These are phyloP conservation scores for Suillus alpinus DNA, from an alignment of 768 basidiomycete species.

Conservation along the genomic window DNA sequence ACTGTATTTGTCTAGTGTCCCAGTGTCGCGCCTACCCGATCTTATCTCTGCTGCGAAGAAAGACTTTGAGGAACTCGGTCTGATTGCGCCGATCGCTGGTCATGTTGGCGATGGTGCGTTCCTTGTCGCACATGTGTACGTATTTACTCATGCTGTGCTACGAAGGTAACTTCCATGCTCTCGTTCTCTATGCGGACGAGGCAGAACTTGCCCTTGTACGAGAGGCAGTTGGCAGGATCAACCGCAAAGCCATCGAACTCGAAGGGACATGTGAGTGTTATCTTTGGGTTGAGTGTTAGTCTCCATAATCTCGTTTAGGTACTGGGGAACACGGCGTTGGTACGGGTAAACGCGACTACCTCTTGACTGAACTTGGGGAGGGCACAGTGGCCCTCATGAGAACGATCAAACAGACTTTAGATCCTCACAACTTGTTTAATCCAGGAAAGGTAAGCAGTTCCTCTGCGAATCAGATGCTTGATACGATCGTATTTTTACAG, in stretches of 20 bases:
- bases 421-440: constrained; percentile 46
- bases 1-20: constrained; percentile 22
- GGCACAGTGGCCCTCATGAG: constrained; percentile 53
- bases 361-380: constrained; percentile 44
- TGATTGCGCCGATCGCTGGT: constrained; percentile 43
- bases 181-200: constrained; percentile 35
- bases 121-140: neutral
- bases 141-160: constrained; percentile 2
- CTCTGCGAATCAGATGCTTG: neutral
- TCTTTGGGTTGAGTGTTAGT: neutral
- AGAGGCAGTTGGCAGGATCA: constrained; percentile 31
- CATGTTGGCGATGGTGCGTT: constrained; percentile 41
- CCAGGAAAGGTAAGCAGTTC: constrained; percentile 39
- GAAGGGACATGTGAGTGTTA: constrained; percentile 33
- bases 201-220: constrained; percentile 32
- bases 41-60: constrained; percentile 40
- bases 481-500: neutral
- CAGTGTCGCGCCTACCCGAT: constrained; percentile 32
- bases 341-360: constrained; percentile 46
- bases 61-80: constrained; percentile 40
- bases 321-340: constrained; percentile 48
- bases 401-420: constrained; percentile 43
- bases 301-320: constrained; percentile 15
- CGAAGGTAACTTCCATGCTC: constrained; percentile 44
- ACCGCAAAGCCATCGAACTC: constrained; percentile 32